Evolutionary conservation across 2,329 filamentous ascomycete species (phyloP), one percentile per base, ranked within the genome.

Genomic region (Coniella vitis): DNA sequence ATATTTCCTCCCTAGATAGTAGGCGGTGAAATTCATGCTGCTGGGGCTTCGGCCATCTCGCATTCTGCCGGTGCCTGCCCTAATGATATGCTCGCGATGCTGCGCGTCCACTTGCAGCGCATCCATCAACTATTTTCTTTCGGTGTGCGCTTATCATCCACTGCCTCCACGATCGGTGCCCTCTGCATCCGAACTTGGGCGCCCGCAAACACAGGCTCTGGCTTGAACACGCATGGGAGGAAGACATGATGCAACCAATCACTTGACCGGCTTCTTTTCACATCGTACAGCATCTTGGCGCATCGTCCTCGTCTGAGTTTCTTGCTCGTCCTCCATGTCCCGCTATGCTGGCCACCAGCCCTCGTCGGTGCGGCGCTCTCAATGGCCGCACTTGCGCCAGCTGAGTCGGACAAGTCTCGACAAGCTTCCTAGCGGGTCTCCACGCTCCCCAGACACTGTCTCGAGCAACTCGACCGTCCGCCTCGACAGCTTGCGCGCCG

Each of bases 321-420:
- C 34, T 22, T 36, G 31, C 7, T 13, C 29, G 9, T 34, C 19
- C 41, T 25, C 44, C 51, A 70, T 71, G 69, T 66, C 67, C 56
- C 70, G 68, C 61, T 65, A 71, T 67, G 68, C 63, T 53, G 58
- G 60, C 52, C 56, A 60, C 46, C 59, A 65, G 34, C 63, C 69
- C 50, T 65, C 69, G 55, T 67, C 67, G 56, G 41, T 71, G 52
- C 73, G 72, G 55, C 74, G 66, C 61, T 65, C 70, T 49, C 73
- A 70, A 54, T 76, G 74, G 74, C 68, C 70, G 17, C 76, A 78
- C 57, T 67, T 79, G 43, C 73, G 75, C 38, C 75, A 79, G 54
- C 65, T 73, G 59, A 76, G 73, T 63, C 69, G 62, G 43, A 65
- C 68, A 25, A 73, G 69, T 60, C 58, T 69, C 56, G 75, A 79